phyloP scores from a whole-genome alignment of 2,329 filamentous ascomycete species.

The Dendryphion nanum region DNA sequence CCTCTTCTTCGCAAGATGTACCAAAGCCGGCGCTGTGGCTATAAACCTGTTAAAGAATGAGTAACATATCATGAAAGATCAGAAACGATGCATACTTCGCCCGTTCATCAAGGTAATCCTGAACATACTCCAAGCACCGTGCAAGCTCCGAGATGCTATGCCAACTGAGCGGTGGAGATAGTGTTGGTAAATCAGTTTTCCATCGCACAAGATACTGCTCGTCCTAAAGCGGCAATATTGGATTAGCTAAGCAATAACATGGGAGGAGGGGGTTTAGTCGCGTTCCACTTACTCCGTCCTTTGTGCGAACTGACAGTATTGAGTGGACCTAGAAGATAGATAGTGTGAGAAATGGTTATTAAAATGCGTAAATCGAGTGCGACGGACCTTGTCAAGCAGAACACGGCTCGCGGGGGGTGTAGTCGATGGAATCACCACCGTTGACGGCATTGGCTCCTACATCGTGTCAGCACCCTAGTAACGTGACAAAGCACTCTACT shows the following conservation, averaged over 20 bases:
- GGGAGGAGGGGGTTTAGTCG: no score
- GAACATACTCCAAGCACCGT: constrained; percentile 40
- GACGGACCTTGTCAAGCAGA: constrained; percentile 21
- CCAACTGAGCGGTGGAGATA: constrained; percentile 41
- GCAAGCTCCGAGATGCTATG: constrained; percentile 42
- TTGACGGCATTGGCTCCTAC: no score
- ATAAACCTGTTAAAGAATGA: no score
- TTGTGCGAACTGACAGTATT: constrained; percentile 26
- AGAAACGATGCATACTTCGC: constrained; percentile 29
- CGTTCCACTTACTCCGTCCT: constrained; percentile 18
- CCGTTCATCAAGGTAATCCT: constrained; percentile 41
- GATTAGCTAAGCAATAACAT: constrained; percentile 10
- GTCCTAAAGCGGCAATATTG: constrained; percentile 25
- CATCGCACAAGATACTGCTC: constrained; percentile 47
- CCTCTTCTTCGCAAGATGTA: constrained; percentile 17
- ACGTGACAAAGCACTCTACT: no score
- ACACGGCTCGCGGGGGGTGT: constrained; percentile 19
- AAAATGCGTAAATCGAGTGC: neutral
- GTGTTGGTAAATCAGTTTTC: constrained; percentile 17
- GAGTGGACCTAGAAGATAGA: constrained; percentile 15
- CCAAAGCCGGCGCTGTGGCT: neutral
- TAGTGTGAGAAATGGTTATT: neutral
- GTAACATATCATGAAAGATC: no score
- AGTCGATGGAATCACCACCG: constrained; percentile 25
- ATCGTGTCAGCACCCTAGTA: no score